Conservation (phyloP, 2,329 filamentous ascomycete genomes). For the Epichloe elymi region DNA sequence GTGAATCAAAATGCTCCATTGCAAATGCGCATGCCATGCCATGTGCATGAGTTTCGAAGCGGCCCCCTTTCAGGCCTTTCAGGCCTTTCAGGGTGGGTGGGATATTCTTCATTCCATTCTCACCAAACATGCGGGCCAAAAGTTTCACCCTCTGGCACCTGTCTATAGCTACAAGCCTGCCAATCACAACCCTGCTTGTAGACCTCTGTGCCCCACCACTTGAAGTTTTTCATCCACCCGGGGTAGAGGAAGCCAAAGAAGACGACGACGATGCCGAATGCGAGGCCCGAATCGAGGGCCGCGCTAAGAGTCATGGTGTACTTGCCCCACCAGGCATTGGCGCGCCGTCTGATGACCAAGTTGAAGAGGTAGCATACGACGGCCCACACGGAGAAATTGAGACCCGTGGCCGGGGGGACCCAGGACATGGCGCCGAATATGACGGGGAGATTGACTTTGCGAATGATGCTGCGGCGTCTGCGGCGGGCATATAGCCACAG, state of each 20-base stretch:
- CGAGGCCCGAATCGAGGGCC: conserved; percentile 69
- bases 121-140: conserved; percentile 55
- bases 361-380: conserved; percentile 80
- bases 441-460: conserved; percentile 71
- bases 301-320: conserved; percentile 84
- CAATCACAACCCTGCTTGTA: conserved; percentile 79
- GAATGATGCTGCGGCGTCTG: conserved; percentile 47
- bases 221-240: conserved; percentile 57
- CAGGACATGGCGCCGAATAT: conserved; percentile 72
- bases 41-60: too few relatives aligned
- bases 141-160: conserved; percentile 45
- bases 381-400: conserved; percentile 83
- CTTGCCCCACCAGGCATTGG: conserved; percentile 72
- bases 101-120: not conserved
- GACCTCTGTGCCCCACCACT: conserved; percentile 82
- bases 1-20: not conserved
- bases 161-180: conserved; percentile 61
- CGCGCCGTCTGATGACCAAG: conserved; percentile 55
- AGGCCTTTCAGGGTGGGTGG: too few relatives aligned
- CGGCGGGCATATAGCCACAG: conserved; percentile 59
- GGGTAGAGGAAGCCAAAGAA: conserved; percentile 84
- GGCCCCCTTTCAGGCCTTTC: not conserved
- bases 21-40: not conserved
- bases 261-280: conserved; percentile 69
- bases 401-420: conserved; percentile 76